Percentiles rank a stretch among this genome's conserved stretches.
These are phyloP conservation scores for Cucumis cinereus DNA, from an alignment of 306 rosid genomes.

Conservation along the genomic window DNA sequence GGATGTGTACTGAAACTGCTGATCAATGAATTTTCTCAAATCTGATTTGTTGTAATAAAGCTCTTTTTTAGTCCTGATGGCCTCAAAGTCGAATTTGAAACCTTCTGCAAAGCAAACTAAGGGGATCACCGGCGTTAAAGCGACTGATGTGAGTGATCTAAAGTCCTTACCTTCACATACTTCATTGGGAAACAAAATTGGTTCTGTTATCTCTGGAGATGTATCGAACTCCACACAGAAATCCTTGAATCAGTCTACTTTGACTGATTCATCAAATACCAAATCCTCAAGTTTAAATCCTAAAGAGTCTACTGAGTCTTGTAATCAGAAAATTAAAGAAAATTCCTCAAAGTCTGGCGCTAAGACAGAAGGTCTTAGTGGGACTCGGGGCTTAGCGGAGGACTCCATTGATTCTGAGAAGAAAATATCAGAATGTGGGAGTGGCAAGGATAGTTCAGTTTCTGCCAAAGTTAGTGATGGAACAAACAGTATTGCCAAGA, in stretches of 20 bases:
- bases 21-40: background rate
- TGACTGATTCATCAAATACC: background rate
- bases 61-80: constrained; percentile 1
- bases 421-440: constrained; percentile 66
- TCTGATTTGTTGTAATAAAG: background rate
- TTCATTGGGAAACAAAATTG: constrained; percentile 29
- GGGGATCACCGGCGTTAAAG: background rate
- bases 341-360: constrained; percentile 27
- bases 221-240: constrained; percentile 24
- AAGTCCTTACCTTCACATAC: background rate
- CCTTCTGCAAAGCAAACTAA: background rate
- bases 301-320: constrained; percentile 41
- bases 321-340: constrained; percentile 35
- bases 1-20: background rate
- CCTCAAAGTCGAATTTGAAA: background rate
- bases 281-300: constrained; percentile 24
- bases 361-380: constrained; percentile 30
- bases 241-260: constrained; percentile 21
- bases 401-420: constrained; percentile 51
- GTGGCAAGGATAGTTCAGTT: constrained; percentile 69
- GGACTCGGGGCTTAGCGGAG: constrained; percentile 36
- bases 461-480: constrained; percentile 44
- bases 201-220: constrained; percentile 22
- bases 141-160: background rate
- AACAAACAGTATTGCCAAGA: constrained; percentile 12